phyloP scores from a whole-genome alignment of 495 filamentous ascomycete species.

The Tuber aestivum region DNA sequence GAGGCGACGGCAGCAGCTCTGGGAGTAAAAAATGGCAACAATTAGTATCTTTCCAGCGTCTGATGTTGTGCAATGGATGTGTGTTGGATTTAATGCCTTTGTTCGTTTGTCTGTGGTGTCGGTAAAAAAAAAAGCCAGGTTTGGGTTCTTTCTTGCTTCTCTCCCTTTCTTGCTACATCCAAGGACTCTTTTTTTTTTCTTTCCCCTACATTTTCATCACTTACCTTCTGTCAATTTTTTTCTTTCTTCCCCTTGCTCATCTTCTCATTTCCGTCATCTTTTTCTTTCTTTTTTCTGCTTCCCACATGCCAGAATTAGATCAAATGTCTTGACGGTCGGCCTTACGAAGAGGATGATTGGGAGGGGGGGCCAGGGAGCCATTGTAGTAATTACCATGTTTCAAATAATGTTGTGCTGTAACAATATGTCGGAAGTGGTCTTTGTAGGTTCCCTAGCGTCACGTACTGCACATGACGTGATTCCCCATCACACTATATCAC shows the following conservation, averaged over 20 bases:
- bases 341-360: neutral
- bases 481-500: conserved; percentile 15
- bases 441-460: neutral
- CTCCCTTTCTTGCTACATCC: conserved; percentile 20
- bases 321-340: conserved; percentile 4
- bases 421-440: neutral
- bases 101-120: neutral
- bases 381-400: neutral
- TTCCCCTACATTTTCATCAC: too few species aligned
- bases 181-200: neutral
- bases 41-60: neutral
- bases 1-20: conserved; percentile 35
- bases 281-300: neutral
- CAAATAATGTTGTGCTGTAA: neutral
- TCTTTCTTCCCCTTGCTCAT: conserved; percentile 5
- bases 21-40: conserved; percentile 20
- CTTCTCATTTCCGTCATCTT: neutral
- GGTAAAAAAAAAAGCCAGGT: conserved; percentile 16
- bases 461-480: neutral
- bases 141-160: conserved; percentile 22
- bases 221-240: neutral
- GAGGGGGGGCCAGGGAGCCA: neutral
- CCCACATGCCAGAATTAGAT: neutral
- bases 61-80: neutral
- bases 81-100: conserved; percentile 2